Evolutionary conservation across 179 eudicot species (phyloP).

Genomic region (Actinidia polygama): DNA sequence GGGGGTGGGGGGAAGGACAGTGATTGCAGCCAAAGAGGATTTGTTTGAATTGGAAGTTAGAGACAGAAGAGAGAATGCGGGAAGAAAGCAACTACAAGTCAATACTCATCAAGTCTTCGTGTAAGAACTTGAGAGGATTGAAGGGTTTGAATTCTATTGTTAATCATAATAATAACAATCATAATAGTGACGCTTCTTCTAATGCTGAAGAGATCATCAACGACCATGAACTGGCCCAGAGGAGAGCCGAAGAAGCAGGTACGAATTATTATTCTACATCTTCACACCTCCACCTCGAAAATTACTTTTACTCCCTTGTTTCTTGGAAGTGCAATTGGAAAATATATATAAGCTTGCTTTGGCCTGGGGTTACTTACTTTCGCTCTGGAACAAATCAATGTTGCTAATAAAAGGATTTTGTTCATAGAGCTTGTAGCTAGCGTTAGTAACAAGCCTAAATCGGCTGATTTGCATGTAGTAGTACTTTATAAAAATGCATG

Average conservation of each 20-base stretch:
- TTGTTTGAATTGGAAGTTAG: neutral
- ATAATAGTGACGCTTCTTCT: neutral
- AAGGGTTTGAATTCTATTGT: conserved; percentile 38
- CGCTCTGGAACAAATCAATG: neutral
- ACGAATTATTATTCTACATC: neutral
- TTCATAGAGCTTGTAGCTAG: no score
- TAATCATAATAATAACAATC: neutral
- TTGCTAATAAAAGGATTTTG: neutral
- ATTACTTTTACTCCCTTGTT: neutral
- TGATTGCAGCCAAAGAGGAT: neutral
- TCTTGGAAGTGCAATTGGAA: neutral
- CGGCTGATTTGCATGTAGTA: no score
- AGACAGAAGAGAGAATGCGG: conserved; percentile 33
- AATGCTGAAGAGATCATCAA: conserved; percentile 55
- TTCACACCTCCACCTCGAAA: neutral
- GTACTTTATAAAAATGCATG: no score
- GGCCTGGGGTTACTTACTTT: no score
- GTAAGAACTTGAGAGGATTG: conserved; percentile 54
- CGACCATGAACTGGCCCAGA: conserved; percentile 71
- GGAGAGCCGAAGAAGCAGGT: conserved; percentile 79
- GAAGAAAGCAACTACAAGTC: conserved; percentile 31
- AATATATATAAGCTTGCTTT: neutral
- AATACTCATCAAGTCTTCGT: conserved; percentile 36
- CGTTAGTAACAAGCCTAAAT: no score
- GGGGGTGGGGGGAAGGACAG: no score